phyloP scores from a whole-genome alignment of 2,329 filamentous ascomycete genomes.

The Fonsecaea erecta region DNA sequence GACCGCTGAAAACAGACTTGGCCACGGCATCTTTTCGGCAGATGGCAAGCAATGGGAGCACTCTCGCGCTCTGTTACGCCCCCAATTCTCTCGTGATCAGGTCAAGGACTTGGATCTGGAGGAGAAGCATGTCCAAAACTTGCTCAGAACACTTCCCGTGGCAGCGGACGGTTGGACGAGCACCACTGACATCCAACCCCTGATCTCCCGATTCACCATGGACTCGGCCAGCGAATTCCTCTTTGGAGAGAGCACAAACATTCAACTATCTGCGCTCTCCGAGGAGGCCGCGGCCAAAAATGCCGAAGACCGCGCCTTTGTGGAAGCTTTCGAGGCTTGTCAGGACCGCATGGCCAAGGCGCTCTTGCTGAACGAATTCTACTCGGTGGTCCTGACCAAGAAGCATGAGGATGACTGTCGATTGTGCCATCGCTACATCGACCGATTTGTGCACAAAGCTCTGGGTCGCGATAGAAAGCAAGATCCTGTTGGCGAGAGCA shows the following conservation, averaged over 20 bases:
- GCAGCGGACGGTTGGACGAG: slow-evolving; percentile 54
- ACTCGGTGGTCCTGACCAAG: slow-evolving; percentile 1
- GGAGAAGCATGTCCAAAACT: slow-evolving; percentile 68
- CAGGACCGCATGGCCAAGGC: slow-evolving; percentile 17
- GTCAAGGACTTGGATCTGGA: slow-evolving; percentile 81
- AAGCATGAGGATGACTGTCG: slow-evolving; percentile 11
- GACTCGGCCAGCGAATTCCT: slow-evolving; percentile 71
- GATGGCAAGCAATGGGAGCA: slow-evolving; percentile 71
- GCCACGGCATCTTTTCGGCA: slow-evolving; percentile 65
- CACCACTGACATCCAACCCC: slow-evolving; percentile 62
- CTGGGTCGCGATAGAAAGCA: slow-evolving; percentile 41
- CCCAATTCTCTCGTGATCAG: slow-evolving; percentile 84
- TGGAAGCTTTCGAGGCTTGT: slow-evolving; percentile 4
- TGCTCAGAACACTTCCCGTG: slow-evolving; percentile 62
- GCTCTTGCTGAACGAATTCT: slow-evolving; percentile 8
- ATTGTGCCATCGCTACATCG: slow-evolving; percentile 40
- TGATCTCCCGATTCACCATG: slow-evolving; percentile 69
- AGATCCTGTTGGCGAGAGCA: slow-evolving; percentile 38
- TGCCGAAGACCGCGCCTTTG: slow-evolving; percentile 45
- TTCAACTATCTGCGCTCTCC: slow-evolving; percentile 45
- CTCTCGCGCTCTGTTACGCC: slow-evolving; percentile 77
- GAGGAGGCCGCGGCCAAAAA: slow-evolving; percentile 43
- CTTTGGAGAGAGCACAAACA: slow-evolving; percentile 63
- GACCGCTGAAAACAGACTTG: slow-evolving; percentile 37
- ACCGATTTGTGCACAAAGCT: slow-evolving; percentile 50